phyloP scores from a whole-genome alignment of 768 basidiomycete genomes.

The Xanthoconium purpureum region DNA sequence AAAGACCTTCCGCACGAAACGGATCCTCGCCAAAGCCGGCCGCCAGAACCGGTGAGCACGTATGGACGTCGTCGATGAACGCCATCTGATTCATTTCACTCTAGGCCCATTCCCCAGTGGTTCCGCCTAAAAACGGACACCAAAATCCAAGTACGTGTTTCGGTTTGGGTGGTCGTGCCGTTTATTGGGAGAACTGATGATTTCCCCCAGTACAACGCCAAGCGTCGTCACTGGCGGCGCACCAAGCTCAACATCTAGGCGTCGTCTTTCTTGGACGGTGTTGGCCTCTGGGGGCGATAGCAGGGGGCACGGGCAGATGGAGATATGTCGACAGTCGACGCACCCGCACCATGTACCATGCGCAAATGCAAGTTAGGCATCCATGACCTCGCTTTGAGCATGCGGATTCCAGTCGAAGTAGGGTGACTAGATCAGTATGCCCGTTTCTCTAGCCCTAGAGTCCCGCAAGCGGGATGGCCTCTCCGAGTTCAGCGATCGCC shows the following conservation, averaged over 20 bases:
- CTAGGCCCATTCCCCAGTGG: conserved; percentile 97
- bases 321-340: conserved; percentile 15
- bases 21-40: conserved; percentile 91
- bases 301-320: conserved; percentile 9
- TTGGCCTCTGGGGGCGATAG: neutral
- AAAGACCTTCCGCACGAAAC: conserved; percentile 97
- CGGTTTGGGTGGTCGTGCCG: neutral
- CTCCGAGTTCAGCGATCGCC: too few species aligned
- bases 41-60: conserved; percentile 87
- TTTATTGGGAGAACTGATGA: neutral
- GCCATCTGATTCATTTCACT: neutral
- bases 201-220: conserved; percentile 73
- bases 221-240: conserved; percentile 98
- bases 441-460: too few species aligned
- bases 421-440: neutral
- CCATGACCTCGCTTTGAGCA: too few species aligned
- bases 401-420: neutral
- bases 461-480: too few species aligned
- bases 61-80: neutral
- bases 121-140: conserved; percentile 96
- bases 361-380: conserved; percentile 15
- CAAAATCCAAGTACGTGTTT: conserved; percentile 74
- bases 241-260: conserved; percentile 96
- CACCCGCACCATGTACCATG: conserved; percentile 26
- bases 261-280: neutral